These are phyloP conservation scores for Pilaira anomala DNA, from an alignment of 192 early-diverging fungal species.

Conservation along the genomic window DNA sequence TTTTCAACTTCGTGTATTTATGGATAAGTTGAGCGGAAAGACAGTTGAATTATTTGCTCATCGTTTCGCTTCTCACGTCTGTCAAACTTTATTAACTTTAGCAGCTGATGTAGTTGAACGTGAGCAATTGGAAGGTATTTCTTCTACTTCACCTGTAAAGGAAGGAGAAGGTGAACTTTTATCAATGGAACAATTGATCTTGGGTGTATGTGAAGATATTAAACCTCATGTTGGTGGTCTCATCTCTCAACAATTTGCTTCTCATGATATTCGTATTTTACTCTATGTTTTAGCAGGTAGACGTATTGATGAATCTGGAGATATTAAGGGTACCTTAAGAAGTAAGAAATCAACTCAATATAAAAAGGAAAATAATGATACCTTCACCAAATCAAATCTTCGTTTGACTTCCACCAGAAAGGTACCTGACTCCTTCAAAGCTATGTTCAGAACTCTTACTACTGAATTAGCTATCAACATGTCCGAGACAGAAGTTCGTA, in stretches of 20 bases:
- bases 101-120: conserved; percentile 72
- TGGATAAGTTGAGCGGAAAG: conserved; percentile 55
- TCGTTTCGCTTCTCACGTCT: conserved; percentile 84
- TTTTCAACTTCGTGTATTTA: conserved; percentile 71
- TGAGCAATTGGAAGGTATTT: conserved; percentile 53
- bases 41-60: conserved; percentile 68
- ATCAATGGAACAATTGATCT: conserved; percentile 63
- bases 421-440: conserved; percentile 64
- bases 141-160: conserved; percentile 26
- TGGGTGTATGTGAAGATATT: conserved; percentile 55
- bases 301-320: conserved; percentile 46
- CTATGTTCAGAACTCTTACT: conserved; percentile 54
- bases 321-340: conserved; percentile 52
- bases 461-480: conserved; percentile 46
- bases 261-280: conserved; percentile 71
- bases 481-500: conserved; percentile 51
- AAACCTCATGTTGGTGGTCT: conserved; percentile 51
- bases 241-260: conserved; percentile 71
- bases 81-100: conserved; percentile 75
- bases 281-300: conserved; percentile 68
- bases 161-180: conserved; percentile 53
- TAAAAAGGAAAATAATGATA: conserved; percentile 51
- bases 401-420: conserved; percentile 35
- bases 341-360: conserved; percentile 75
- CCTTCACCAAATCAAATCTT: conserved; percentile 24